These are phyloP conservation scores for Olyra latifolia DNA, from an alignment of 176 grass and related monocot species.

Conservation along the genomic window DNA sequence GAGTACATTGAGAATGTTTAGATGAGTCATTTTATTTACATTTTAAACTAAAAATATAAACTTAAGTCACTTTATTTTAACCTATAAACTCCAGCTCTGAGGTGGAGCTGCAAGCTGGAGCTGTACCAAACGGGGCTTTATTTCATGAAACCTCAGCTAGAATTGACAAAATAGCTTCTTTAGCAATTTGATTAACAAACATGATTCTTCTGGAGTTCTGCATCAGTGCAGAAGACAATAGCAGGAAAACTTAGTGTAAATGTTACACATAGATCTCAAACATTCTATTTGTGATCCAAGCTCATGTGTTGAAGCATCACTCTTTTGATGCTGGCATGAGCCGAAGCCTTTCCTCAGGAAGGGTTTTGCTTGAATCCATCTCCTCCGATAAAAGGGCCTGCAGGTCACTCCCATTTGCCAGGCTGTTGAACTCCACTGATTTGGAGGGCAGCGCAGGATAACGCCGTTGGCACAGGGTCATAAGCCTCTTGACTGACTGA, in stretches of 20 bases:
- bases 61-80: too few species aligned
- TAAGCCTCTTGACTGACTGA: conserved; percentile 86
- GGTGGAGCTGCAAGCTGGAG: too few species aligned
- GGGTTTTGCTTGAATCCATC: conserved; percentile 21
- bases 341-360: conserved; percentile 42
- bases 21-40: too few species aligned
- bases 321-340: conserved; percentile 68
- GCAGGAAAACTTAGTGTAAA: background rate
- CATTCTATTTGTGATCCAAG: conserved; percentile 19
- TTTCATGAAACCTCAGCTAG: background rate
- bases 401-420: conserved; percentile 90
- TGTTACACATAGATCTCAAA: conserved; percentile 35
- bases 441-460: conserved; percentile 78
- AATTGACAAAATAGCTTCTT: conserved; percentile 2
- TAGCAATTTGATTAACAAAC: conserved; percentile 33
- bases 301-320: conserved; percentile 31
- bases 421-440: conserved; percentile 92
- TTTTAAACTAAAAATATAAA: too few species aligned
- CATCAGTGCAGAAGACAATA: conserved; percentile 13
- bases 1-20: too few species aligned
- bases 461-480: conserved; percentile 79
- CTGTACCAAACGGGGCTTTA: too few species aligned
- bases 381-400: conserved; percentile 69
- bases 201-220: background rate
- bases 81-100: too few species aligned